Base-by-base conservation (phyloP, 2,329 filamentous ascomycete genomes). In the Pezicula neosporulosa region DNA sequence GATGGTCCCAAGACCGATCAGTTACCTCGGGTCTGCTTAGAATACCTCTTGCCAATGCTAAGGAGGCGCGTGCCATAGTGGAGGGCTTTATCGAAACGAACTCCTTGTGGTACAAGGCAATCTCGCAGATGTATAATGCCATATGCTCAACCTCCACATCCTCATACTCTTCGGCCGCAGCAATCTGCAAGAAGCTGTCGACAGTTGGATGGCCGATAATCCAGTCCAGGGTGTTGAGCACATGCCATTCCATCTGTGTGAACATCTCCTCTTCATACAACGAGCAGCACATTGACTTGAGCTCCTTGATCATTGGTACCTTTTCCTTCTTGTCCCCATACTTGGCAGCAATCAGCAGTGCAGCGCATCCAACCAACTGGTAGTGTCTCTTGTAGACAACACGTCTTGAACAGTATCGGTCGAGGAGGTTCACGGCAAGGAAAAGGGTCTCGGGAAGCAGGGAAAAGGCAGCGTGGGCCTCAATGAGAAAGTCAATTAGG, bases 261-360 rank as follows among this genome's bases (percentile, higher is more conserved):
- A 99, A 99, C 94, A 99, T 99, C 74, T 96, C 93, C 46, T 96
- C 91, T 65, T 99, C 94, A 73, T 99, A 99, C 37, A 97, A 81
- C 36, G 89, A 92, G 74, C 94, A 97, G 81, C 94, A 99, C 94
- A 99, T 97, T 61, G 93, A 95, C 80, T 96, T 96, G 59, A 99
- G 79, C 70, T 99, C 94, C 68, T 90, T 86, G 68, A 99, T 95
- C 59, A 95, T 94, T 4, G 94, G 94, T n/a, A 99, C 94, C 47
- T 92, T 85, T 67, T 99, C 94, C 77, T 99, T 99, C 78, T 94
- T 93, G 74, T 99, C 94, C 52, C 93, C 93, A 68, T 97, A 99
- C 78, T 99, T 99, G 72, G 94, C 90, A 59, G 94, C 93, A 66
- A 99, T 97, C 59, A 99, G 82, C 48, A 99, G 83, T 30, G 94